Evolutionary conservation across 2,329 filamentous ascomycete genomes (phyloP).

Genomic region (Colletotrichum musae): DNA sequence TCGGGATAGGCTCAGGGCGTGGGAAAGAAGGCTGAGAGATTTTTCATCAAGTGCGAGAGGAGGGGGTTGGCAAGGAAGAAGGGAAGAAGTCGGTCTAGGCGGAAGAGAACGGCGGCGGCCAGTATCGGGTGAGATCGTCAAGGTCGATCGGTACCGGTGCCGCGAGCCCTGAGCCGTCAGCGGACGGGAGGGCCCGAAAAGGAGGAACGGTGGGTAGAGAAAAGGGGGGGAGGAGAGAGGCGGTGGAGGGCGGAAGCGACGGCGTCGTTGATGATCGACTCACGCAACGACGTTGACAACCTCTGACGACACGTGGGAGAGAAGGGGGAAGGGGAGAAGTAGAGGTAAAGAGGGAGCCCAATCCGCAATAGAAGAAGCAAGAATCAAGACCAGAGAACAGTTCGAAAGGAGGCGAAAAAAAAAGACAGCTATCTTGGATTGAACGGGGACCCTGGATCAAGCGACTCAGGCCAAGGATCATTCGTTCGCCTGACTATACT

Average conservation of each 20-base stretch:
- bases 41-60: conserved; percentile 31
- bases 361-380: neutral
- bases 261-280: conserved; percentile 5
- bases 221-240: neutral
- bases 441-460: conserved; percentile 27
- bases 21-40: conserved; percentile 1
- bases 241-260: conserved; percentile 1
- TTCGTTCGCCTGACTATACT: conserved; percentile 29
- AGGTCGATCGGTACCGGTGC: too few relatives aligned
- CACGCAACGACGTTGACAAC: conserved; percentile 9
- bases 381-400: conserved; percentile 2
- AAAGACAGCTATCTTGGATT: conserved; percentile 21
- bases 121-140: neutral
- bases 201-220: neutral
- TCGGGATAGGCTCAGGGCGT: conserved; percentile 2
- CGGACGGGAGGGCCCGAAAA: neutral
- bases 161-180: neutral
- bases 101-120: neutral
- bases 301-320: neutral
- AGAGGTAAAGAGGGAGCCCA: conserved; percentile 12
- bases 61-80: neutral
- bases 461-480: conserved; percentile 24
- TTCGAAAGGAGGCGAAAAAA: conserved; percentile 18
- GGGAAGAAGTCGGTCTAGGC: neutral
- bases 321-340: neutral